A percentile compares a stretch with the other conserved stretches of the same genome.
phyloP scores from a whole-genome alignment of 768 basidiomycete species.

The Melanogaster broomeanus region DNA sequence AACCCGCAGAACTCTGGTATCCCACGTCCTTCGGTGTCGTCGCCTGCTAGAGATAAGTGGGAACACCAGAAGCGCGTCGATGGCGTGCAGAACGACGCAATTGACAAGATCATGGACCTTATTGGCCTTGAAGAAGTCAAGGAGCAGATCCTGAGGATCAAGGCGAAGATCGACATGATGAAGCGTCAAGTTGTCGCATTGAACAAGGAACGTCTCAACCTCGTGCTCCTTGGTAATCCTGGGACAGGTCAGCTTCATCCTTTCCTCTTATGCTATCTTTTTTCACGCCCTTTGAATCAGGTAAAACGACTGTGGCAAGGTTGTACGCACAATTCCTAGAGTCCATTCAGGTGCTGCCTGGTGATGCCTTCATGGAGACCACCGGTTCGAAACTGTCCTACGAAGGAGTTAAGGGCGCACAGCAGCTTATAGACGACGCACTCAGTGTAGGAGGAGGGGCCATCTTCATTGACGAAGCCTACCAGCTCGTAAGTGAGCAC shows the following conservation, averaged over 20 bases:
- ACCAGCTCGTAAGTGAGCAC: constrained; percentile 55
- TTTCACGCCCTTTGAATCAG: constrained; percentile 28
- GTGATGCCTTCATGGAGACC: constrained; percentile 57
- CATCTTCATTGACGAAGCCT: constrained; percentile 74
- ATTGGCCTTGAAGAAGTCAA: constrained; percentile 69
- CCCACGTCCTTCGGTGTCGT: constrained; percentile 11
- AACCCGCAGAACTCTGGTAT: constrained; percentile 3
- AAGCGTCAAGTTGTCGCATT: constrained; percentile 51
- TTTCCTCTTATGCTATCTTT: neutral
- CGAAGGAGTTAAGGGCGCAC: constrained; percentile 52
- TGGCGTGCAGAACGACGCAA: constrained; percentile 49
- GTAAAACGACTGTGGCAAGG: constrained; percentile 66
- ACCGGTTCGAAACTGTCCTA: constrained; percentile 60
- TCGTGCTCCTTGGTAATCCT: constrained; percentile 65
- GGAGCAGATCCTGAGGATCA: constrained; percentile 53
- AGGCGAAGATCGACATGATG: constrained; percentile 51
- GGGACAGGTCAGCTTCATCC: constrained; percentile 56
- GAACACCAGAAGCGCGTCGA: constrained; percentile 53
- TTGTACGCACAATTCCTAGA: constrained; percentile 63
- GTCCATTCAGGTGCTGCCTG: constrained; percentile 55
- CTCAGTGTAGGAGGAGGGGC: constrained; percentile 59
- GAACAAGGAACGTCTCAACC: constrained; percentile 59
- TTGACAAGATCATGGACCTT: constrained; percentile 70
- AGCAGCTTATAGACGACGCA: constrained; percentile 48
- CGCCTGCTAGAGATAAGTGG: constrained; percentile 49